phyloP scores from a whole-genome alignment of 495 filamentous ascomycete genomes.

The Aspergillus baeticus region DNA sequence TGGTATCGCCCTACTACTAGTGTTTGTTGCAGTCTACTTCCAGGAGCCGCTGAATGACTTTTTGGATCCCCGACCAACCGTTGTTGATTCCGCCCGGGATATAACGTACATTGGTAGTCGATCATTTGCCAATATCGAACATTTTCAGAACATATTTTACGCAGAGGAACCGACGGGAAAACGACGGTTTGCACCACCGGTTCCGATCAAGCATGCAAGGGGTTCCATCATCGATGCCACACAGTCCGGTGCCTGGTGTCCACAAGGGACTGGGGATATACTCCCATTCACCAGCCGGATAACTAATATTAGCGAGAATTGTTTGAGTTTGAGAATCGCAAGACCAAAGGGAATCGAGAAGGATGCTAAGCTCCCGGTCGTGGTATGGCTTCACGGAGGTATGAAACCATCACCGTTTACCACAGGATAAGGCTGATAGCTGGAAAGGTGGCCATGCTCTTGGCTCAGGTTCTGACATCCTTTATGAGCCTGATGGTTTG shows the following conservation, averaged over 20 bases:
- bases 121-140: conserved; percentile 29
- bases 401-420: not conserved
- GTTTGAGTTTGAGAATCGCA: conserved; percentile 37
- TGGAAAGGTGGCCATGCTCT: conserved; percentile 18
- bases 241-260: conserved; percentile 41
- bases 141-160: conserved; percentile 46
- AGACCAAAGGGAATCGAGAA: conserved; percentile 21
- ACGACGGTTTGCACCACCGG: conserved; percentile 46
- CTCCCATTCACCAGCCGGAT: conserved; percentile 33
- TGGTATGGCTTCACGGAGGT: conserved; percentile 23
- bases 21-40: too few species aligned
- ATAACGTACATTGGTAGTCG: conserved; percentile 15
- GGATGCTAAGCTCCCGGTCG: conserved; percentile 31
- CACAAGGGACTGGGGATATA: conserved; percentile 30
- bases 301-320: conserved; percentile 38
- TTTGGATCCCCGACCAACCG: not conserved
- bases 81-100: not conserved
- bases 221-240: conserved; percentile 39
- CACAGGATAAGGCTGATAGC: too few species aligned
- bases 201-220: conserved; percentile 23
- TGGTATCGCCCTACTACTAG: too few species aligned
- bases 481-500: conserved; percentile 21
- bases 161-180: conserved; percentile 39
- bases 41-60: too few species aligned
- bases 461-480: conserved; percentile 33